These are phyloP conservation scores for Ceratobasidium sp. DNA, from an alignment of 1,284 basidiomycete species.

Conservation along the genomic window DNA sequence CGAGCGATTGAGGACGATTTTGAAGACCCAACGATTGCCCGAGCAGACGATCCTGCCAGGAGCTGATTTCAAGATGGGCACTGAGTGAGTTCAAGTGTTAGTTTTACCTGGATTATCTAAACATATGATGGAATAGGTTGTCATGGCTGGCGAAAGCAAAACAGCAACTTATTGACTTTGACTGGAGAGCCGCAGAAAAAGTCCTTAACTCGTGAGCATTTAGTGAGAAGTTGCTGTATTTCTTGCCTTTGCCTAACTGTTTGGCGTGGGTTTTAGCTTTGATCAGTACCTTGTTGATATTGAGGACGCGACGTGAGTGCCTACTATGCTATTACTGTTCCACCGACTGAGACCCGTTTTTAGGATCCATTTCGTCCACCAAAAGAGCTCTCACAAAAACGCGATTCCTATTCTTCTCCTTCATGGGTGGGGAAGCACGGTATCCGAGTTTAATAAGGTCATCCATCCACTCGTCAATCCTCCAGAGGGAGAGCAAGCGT, in stretches of 20 bases:
- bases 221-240: no score
- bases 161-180: constrained; percentile 23
- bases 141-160: constrained; percentile 34
- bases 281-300: constrained; percentile 35
- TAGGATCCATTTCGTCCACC: constrained; percentile 49
- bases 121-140: background rate
- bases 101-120: background rate
- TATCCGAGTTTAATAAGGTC: constrained; percentile 51
- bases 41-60: constrained; percentile 23
- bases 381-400: constrained; percentile 44
- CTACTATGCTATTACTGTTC: no score
- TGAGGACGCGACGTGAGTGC: constrained; percentile 16
- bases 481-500: constrained; percentile 47
- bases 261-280: constrained; percentile 1
- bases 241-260: no score
- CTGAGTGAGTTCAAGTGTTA: constrained; percentile 18
- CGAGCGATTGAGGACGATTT: constrained; percentile 13
- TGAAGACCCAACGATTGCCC: constrained; percentile 27
- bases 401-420: constrained; percentile 49
- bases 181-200: constrained; percentile 33
- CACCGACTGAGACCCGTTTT: constrained; percentile 28
- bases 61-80: constrained; percentile 21
- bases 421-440: constrained; percentile 50
- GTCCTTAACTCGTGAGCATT: constrained; percentile 29
- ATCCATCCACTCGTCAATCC: constrained; percentile 47